Evolutionary conservation across 495 filamentous ascomycete species (phyloP), one percentile per base, ranked within the genome.

Genomic region (Penicillium canariense): DNA sequence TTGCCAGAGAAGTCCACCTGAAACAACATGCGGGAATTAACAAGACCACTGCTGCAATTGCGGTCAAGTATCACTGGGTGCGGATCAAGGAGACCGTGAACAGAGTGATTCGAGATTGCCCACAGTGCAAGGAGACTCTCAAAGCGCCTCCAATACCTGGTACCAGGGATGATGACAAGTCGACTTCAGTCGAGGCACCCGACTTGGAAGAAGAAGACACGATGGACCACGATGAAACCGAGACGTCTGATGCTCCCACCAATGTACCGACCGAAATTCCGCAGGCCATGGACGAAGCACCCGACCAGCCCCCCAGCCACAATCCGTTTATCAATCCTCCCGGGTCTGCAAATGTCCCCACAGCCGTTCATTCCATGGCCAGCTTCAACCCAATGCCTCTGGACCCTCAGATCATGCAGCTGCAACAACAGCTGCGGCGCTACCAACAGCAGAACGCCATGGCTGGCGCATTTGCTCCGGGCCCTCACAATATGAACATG

Each of bases 1-100:
- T 97, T 65, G 90, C 91, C 5, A 77, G 85, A 31, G 73, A 77
- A 31, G 78, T 91, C 11, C 94, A 98, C 69, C 72, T 84, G 40
- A 72, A 82, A 45, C 77, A 84, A n/a, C 94, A 98, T 68, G 90
- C 87, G 5, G 94, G 94, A 48, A 97, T 98, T 72, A 98, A 98
- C 78, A 97, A 96, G 72, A 97, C 93, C 1, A 98, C 94, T 0
- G 90, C 91, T 8, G 87, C 85, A 18, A 96, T 98, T 58, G 91
- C 94, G 2, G 87, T 96, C 68, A 87, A 88, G 59, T 97, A 90
- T 63, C 94, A 97, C 67, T 98, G 94, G 94, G 92, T 95, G n/a
- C 82, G 94, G 28, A 97, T 98, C 74, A 98, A 97, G 68, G 93
- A 97, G 68, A 97, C 93, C 0, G 94, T 96, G 51, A 93, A 87